Percentiles rank a stretch among this genome's conserved stretches.
Conservation (phyloP, 2,329 filamentous ascomycete genomes). For the Botrytis galanthina region DNA sequence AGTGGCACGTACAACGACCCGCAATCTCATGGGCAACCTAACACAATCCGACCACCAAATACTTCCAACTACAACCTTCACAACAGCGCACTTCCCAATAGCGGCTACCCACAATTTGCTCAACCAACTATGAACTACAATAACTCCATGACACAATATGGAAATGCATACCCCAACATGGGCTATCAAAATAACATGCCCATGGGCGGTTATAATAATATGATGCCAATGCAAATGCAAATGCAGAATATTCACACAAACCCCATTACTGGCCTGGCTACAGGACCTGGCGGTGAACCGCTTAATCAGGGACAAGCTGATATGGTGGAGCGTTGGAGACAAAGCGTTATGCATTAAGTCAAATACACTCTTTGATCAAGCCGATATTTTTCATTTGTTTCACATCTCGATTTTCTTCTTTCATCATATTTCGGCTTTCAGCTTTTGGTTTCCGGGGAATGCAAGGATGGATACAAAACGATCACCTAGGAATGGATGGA, state of each 20-base stretch:
- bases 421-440: background rate
- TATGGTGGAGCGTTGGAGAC: slow-evolving; percentile 41
- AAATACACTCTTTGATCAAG: background rate
- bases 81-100: slow-evolving; percentile 2
- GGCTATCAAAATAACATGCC: slow-evolving; percentile 20
- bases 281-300: slow-evolving; percentile 28
- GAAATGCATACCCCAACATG: slow-evolving; percentile 30
- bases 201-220: slow-evolving; percentile 21
- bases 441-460: background rate
- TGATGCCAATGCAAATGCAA: slow-evolving; percentile 28
- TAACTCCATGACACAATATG: slow-evolving; percentile 30
- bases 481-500: slow-evolving; percentile 4
- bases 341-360: slow-evolving; percentile 38
- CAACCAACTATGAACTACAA: slow-evolving; percentile 30
- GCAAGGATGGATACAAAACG: background rate
- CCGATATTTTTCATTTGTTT: background rate
- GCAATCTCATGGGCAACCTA: slow-evolving; percentile 23
- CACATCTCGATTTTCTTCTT: background rate
- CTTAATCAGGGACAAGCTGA: slow-evolving; percentile 38
- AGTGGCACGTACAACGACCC: slow-evolving; percentile 30
- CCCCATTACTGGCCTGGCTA: slow-evolving; percentile 28
- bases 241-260: slow-evolving; percentile 26
- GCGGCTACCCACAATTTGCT: slow-evolving; percentile 27
- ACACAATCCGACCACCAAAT: slow-evolving; percentile 24
- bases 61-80: slow-evolving; percentile 22